A percentile compares a stretch with the other conserved stretches of the same genome.
These are phyloP conservation scores for Monosporascus cannonballus DNA, from an alignment of 2,329 filamentous ascomycete genomes.

Conservation along the genomic window DNA sequence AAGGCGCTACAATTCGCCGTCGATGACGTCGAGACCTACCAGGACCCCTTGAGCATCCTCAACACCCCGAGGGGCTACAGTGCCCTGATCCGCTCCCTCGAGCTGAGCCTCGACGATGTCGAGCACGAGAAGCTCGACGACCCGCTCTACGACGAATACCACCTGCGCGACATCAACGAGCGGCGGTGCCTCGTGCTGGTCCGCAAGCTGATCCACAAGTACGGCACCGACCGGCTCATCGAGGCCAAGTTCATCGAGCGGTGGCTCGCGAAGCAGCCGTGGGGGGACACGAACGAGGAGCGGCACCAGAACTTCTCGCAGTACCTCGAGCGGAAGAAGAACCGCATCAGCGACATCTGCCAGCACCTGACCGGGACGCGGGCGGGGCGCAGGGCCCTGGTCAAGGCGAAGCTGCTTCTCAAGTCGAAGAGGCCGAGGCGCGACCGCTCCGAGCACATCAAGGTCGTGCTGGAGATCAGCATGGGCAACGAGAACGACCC, in stretches of 20 bases:
- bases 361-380: slow-evolving; percentile 40
- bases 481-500: slow-evolving; percentile 21
- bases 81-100: slow-evolving; percentile 55
- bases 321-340: slow-evolving; percentile 45
- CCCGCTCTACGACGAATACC: slow-evolving; percentile 56
- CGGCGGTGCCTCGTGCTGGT: slow-evolving; percentile 54
- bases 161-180: slow-evolving; percentile 55
- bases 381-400: slow-evolving; percentile 46
- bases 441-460: slow-evolving; percentile 24
- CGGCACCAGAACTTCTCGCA: slow-evolving; percentile 48
- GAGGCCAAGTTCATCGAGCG: slow-evolving; percentile 62
- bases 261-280: slow-evolving; percentile 70
- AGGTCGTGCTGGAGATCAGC: slow-evolving; percentile 29
- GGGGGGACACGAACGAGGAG: slow-evolving; percentile 48
- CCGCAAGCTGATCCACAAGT: slow-evolving; percentile 52
- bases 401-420: slow-evolving; percentile 41
- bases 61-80: slow-evolving; percentile 45
- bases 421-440: slow-evolving; percentile 21
- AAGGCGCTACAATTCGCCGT: slow-evolving; percentile 51
- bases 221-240: slow-evolving; percentile 50
- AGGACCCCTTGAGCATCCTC: slow-evolving; percentile 39
- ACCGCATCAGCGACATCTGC: slow-evolving; percentile 48
- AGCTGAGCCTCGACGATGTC: slow-evolving; percentile 46
- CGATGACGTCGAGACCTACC: slow-evolving; percentile 28
- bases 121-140: slow-evolving; percentile 47